A percentile compares a stretch with the other conserved stretches of the same genome.
These are phyloP conservation scores for Chlamydomonas reinhardtii DNA, from an alignment of 163 green algal species.

Conservation along the genomic window DNA sequence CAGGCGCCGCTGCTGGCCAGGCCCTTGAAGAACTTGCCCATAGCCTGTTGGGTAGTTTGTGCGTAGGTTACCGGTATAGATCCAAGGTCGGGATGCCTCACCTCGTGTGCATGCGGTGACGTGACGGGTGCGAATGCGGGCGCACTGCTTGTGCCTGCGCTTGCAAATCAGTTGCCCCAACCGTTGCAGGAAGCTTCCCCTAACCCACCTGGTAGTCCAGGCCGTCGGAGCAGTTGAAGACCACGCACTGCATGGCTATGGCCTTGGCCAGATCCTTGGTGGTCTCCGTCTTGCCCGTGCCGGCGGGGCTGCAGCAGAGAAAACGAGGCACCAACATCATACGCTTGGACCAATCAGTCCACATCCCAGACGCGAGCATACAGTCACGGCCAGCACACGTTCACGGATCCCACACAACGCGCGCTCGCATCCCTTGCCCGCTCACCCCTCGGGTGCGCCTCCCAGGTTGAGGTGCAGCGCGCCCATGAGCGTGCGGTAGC, in stretches of 20 bases:
- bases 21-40: conserved; percentile 87
- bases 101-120: no score
- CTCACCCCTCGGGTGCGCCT: conserved; percentile 83
- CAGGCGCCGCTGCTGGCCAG: conserved; percentile 81
- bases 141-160: no score
- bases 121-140: no score
- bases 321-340: background rate
- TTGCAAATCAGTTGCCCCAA: no score
- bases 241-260: conserved; percentile 90
- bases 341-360: no score
- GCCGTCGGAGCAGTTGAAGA: conserved; percentile 88
- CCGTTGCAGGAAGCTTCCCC: no score
- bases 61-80: no score
- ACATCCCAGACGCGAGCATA: no score
- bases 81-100: no score
- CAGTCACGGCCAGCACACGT: no score
- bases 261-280: conserved; percentile 90
- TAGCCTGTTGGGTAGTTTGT: background rate
- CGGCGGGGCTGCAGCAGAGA: conserved; percentile 53
- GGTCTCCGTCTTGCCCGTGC: conserved; percentile 89
- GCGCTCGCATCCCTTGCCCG: no score
- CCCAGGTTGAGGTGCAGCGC: conserved; percentile 89
- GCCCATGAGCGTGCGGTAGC: conserved; percentile 91
- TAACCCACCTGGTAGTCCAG: conserved; percentile 82
- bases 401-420: no score